Base-by-base conservation (phyloP, 306 rosid genomes). In the Prunus armeniaca region DNA sequence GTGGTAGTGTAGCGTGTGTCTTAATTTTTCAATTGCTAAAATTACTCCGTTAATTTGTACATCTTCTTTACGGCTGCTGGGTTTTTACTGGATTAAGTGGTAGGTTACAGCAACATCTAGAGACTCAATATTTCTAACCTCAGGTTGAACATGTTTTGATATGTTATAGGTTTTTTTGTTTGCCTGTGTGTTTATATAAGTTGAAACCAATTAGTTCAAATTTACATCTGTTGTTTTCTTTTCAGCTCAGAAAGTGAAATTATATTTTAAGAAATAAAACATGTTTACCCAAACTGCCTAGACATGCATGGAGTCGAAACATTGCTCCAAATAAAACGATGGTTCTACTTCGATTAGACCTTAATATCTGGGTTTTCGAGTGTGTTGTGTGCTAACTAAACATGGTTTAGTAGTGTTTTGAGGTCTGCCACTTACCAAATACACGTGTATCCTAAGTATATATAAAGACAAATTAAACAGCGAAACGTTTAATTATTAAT, bases 251-350 rank as follows among this genome's bases (percentile, higher is more conserved):
- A 32, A 43, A 17, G 68, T 68, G 41, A 34, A 1, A 34, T 34
- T 6, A 34, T 34, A 60, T 41, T 60, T 73, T 27, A 60, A 57
- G 68, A 71, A 14, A 65, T 15, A 76, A 56, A 65, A 19, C 60
- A 46, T 60, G 77, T 43, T 58, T 73, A 32, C 83, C 58, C 34
- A 38, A 80, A 80, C 60, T 58, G 83, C 65, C 58, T 74, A 73
- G 79, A 74, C 83, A 80, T 32, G 51, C 54, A 73, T n/a, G 51
- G 8, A 38, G 19, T 50, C 62, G 6, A 25, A 52, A 22, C 17
- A 65, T 67, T 15, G 34, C 69, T 45, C 25, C 32, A 54, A 38
- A 54, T 32, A 79, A 57, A 52, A 68, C 20, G 67, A 51, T 72
- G 13, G 58, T 14, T 34, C 41, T 34, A 1, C 41, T 34, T 34